phyloP scores from a whole-genome alignment of 495 filamentous ascomycete genomes.

The Hypoxylon lenormandii region DNA sequence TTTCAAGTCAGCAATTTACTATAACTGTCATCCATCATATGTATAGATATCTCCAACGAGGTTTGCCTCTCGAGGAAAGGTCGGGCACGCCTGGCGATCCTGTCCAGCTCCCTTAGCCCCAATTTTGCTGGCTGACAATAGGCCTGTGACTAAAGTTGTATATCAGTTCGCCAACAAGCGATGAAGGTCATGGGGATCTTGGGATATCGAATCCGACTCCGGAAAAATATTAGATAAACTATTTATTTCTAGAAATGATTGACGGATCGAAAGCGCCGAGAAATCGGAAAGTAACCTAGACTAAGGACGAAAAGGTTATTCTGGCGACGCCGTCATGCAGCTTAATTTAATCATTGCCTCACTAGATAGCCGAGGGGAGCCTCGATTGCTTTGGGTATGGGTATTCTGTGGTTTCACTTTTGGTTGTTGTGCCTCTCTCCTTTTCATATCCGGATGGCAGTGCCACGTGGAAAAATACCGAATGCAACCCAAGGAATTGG shows the following conservation, averaged over 20 bases:
- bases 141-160: background rate
- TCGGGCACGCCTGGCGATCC: no score
- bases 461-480: background rate
- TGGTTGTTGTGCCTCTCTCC: background rate
- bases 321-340: background rate
- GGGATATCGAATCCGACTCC: background rate
- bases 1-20: no score
- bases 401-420: background rate
- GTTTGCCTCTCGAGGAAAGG: no score
- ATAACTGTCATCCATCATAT: no score
- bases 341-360: background rate
- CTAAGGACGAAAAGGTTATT: background rate
- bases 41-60: no score
- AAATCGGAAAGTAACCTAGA: background rate
- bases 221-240: background rate
- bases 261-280: slow-evolving; percentile 1
- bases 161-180: background rate
- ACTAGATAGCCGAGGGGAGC: background rate
- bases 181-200: background rate
- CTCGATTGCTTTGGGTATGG: background rate
- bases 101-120: background rate
- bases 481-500: background rate
- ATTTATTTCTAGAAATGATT: background rate
- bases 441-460: background rate
- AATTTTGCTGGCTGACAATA: background rate